A percentile compares a stretch with the other conserved stretches of the same genome.
phyloP scores from a whole-genome alignment of 371 early-diverging fungal genomes.

The Rhizopus stolonifer region DNA sequence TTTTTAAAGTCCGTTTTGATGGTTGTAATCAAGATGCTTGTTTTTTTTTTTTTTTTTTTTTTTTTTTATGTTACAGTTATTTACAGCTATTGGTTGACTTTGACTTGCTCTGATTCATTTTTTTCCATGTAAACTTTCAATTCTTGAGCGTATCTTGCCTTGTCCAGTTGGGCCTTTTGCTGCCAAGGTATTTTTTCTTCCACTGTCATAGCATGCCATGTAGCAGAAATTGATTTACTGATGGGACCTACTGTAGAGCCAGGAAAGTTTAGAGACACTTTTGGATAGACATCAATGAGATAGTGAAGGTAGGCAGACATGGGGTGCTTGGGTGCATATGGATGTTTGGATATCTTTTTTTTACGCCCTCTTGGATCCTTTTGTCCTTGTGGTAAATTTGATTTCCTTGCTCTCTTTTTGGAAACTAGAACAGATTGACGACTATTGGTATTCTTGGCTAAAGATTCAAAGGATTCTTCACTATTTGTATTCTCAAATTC shows the following conservation, averaged over 20 bases:
- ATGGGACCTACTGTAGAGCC: constrained; percentile 74
- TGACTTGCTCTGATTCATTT: constrained; percentile 3
- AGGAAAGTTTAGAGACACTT: constrained; percentile 34
- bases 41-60: no score
- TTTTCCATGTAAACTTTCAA: constrained; percentile 57
- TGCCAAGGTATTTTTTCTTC: constrained; percentile 65
- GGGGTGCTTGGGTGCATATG: constrained; percentile 77
- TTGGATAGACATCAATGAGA: constrained; percentile 45
- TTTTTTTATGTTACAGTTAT: neutral
- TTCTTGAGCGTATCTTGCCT: constrained; percentile 75
- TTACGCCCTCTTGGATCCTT: constrained; percentile 57
- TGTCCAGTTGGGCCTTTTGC: constrained; percentile 68
- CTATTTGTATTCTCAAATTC: neutral
- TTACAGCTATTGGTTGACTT: neutral
- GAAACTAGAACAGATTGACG: neutral
- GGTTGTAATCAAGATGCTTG: no score
- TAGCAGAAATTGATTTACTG: constrained; percentile 63
- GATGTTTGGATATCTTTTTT: constrained; percentile 68
- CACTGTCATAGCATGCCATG: constrained; percentile 66
- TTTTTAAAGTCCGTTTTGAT: no score
- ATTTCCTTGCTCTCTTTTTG: constrained; percentile 14
- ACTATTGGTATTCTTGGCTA: constrained; percentile 1
- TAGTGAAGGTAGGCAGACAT: constrained; percentile 79
- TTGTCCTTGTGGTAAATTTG: constrained; percentile 25
- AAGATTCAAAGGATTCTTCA: neutral